Evolutionary conservation across 345 rosid species (phyloP), one percentile per base, ranked within the genome.

Genomic region (Durio zibethinus): DNA sequence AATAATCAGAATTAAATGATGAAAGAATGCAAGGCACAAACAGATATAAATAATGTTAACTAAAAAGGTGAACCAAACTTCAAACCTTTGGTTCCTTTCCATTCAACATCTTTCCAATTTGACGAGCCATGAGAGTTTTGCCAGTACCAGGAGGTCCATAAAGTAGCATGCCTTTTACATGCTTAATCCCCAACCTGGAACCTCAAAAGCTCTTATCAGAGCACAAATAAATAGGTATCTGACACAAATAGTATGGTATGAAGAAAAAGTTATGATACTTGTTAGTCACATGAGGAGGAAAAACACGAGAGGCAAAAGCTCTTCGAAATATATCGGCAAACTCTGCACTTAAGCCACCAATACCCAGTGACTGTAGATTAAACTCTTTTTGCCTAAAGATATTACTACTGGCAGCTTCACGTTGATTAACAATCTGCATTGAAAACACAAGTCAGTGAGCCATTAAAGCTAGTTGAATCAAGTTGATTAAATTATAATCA

Each of bases 91-190:
- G 99, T 70, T 95, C 98, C 83, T 81, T 95, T 75, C 99, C 99
- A 52, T 95, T 93, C 86, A 95, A 85, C 93, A 95, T 92, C 84
- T 93, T 95, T 77, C 99, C 99, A 82, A 95, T 95, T 85, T 95
- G 99, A 47, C 98, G 97, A 77, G 99, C 99, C 90, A 95, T 95
- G 47, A 93, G 91, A 74, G 99, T 95, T 83, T 95, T 95, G 16
- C 99, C 98, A 53, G 98, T 95, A 43, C 99, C 99, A 77, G 98
- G 99, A 82, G 99, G 98, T 48, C 99, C 98, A 87, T 66, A 86
- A 54, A 96, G 95, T 79, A 92, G 88, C 94, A 93, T 92, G 10
- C 98, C 98, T 68, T 94, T 96, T 40, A 96, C 99, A 48, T 96
- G 99, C 82, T 96, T 92, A 56, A 96, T 96, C 77, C 99, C 99